Evolutionary conservation across 1,284 basidiomycete species (phyloP).

Genomic region (Gastroboletus turbinatus): DNA sequence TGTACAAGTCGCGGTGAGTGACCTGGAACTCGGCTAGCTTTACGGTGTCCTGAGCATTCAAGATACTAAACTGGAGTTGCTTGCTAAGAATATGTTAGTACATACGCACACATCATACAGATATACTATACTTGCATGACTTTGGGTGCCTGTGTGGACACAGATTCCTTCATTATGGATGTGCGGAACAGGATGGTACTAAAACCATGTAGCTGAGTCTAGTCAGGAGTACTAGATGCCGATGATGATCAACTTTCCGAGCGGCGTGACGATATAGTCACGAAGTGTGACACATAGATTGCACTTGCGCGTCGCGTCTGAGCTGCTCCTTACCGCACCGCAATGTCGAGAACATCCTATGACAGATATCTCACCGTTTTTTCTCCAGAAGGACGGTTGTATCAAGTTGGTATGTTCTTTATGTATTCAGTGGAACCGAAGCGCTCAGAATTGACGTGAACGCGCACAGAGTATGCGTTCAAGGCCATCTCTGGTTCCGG

Average conservation of each 20-base stretch:
- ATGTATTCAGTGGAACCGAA: background rate
- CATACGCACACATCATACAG: background rate
- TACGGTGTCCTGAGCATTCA: constrained; percentile 92
- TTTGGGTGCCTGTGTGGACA: constrained; percentile 87
- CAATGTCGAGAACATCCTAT: constrained; percentile 83
- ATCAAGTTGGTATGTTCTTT: constrained; percentile 87
- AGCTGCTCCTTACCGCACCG: constrained; percentile 17
- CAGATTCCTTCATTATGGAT: constrained; percentile 77
- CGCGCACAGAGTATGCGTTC: constrained; percentile 90
- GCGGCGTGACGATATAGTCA: constrained; percentile 21
- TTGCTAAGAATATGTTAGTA: constrained; percentile 55
- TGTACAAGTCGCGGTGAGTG: constrained; percentile 88
- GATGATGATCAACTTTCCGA: no score
- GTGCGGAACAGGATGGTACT: background rate
- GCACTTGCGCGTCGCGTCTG: constrained; percentile 55
- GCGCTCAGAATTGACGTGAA: constrained; percentile 3
- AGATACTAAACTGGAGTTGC: constrained; percentile 90
- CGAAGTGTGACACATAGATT: constrained; percentile 23
- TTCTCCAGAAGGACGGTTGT: constrained; percentile 91
- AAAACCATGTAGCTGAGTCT: background rate
- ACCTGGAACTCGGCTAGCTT: constrained; percentile 94
- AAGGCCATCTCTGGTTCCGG: constrained; percentile 98
- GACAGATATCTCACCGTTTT: constrained; percentile 91
- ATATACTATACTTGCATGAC: constrained; percentile 73
- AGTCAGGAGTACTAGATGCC: background rate